Evolutionary conservation across 75 land plant genomes (phyloP).

Genomic region (Larix kaempferi): DNA sequence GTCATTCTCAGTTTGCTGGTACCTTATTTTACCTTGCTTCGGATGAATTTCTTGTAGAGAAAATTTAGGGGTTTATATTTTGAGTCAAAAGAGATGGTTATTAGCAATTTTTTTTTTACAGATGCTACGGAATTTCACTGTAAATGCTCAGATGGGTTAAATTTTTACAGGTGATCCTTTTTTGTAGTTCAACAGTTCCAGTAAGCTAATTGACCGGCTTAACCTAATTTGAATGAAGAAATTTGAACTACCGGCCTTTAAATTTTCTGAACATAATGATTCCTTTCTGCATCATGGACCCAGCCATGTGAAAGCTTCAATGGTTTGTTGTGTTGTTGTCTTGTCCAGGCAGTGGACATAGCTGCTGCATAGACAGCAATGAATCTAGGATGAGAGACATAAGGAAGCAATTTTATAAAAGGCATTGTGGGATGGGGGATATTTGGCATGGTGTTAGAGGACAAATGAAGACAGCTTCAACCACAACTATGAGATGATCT

Average conservation of each 20-base stretch:
- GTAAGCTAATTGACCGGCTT: background rate
- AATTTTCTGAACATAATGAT: background rate
- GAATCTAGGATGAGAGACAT: slow-evolving; percentile 60
- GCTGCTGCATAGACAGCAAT: slow-evolving; percentile 68
- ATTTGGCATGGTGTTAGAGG: slow-evolving; percentile 94
- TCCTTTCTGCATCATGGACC: too few species aligned
- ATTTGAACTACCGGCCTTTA: background rate
- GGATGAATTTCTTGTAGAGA: background rate
- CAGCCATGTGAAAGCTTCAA: background rate
- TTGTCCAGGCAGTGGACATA: slow-evolving; percentile 76
- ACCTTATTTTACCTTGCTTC: background rate
- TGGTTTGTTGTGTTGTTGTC: background rate
- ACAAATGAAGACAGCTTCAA: slow-evolving; percentile 70
- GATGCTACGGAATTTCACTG: background rate
- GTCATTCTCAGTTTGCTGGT: background rate
- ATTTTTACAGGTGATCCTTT: background rate
- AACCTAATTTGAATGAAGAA: background rate
- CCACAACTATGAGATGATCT: slow-evolving; percentile 54
- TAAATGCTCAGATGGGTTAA: background rate
- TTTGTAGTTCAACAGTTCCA: background rate
- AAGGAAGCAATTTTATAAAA: slow-evolving; percentile 42
- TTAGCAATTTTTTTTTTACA: background rate
- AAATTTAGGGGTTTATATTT: background rate
- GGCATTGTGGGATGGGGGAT: slow-evolving; percentile 67
- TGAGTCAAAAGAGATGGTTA: background rate